phyloP scores from a whole-genome alignment of 2,329 filamentous ascomycete genomes.

The Xylariaceae sp. region DNA sequence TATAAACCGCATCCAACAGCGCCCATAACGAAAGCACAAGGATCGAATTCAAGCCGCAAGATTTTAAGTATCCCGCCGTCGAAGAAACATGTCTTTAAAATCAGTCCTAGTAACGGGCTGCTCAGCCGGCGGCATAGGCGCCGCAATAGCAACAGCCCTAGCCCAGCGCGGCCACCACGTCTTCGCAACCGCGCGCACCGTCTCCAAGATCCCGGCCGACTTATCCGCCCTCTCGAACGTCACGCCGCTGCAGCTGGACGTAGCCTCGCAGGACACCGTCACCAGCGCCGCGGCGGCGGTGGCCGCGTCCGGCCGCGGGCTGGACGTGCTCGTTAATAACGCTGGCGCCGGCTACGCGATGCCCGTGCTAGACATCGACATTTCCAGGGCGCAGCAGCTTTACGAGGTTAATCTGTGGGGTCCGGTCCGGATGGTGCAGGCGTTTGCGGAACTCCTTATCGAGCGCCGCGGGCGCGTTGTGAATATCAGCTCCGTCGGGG shows the following conservation, averaged over 20 bases:
- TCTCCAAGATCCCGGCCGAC: not conserved
- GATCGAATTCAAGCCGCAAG: no score
- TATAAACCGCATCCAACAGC: no score
- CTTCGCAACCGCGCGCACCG: no score
- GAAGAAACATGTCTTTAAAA: no score
- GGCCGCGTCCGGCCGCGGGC: not conserved
- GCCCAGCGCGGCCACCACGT: no score
- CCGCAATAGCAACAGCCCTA: no score
- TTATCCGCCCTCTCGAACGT: not conserved
- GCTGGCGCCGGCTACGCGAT: constrained; percentile 6
- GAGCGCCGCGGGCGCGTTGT: no score
- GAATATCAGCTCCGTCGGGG: no score
- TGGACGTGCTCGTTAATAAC: constrained; percentile 17
- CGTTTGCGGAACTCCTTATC: constrained; percentile 3
- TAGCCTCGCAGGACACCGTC: not conserved
- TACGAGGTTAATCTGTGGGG: constrained; percentile 14
- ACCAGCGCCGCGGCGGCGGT: not conserved
- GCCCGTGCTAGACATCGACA: constrained; percentile 11
- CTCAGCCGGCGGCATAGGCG: no score
- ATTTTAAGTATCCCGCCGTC: no score
- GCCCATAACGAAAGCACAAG: no score
- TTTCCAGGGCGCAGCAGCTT: constrained; percentile 1
- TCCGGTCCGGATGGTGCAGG: not conserved
- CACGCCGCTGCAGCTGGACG: not conserved
- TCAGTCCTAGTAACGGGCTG: no score